Conservation (phyloP, 2,329 filamentous ascomycete species). For the Neofusicoccum parvum region DNA sequence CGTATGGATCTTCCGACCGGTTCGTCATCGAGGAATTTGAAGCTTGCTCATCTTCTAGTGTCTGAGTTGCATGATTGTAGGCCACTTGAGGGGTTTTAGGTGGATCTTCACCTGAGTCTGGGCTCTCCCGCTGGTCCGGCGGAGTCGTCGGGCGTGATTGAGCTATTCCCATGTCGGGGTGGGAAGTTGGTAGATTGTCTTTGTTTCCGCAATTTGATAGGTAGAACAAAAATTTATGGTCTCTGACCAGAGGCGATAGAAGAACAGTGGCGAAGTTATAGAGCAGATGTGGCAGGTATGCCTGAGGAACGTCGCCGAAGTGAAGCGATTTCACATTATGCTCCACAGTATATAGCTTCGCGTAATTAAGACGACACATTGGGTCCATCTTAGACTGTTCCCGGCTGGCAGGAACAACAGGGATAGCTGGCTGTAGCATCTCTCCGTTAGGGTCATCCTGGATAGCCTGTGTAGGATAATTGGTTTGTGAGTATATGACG, state of each 20-base stretch:
- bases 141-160: too few relatives aligned
- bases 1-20: too few relatives aligned
- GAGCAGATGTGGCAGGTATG: background rate
- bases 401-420: slow-evolving; percentile 19
- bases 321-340: slow-evolving; percentile 34
- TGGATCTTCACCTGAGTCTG: too few relatives aligned
- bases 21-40: too few relatives aligned
- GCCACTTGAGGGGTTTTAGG: too few relatives aligned
- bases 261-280: background rate
- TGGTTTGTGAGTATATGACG: background rate
- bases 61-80: too few relatives aligned
- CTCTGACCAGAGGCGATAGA: background rate
- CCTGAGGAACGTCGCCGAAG: slow-evolving; percentile 27
- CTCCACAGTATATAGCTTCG: slow-evolving; percentile 32
- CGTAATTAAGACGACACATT: slow-evolving; percentile 29
- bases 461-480: background rate
- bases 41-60: too few relatives aligned
- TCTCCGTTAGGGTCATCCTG: background rate
- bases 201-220: too few relatives aligned
- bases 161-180: too few relatives aligned
- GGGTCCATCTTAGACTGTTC: slow-evolving; percentile 26
- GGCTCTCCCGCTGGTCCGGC: too few relatives aligned
- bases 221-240: too few relatives aligned
- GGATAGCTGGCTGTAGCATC: slow-evolving; percentile 25
- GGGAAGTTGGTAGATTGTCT: too few relatives aligned